These are phyloP conservation scores for Thecaphora thlaspeos DNA, from an alignment of 1,284 basidiomycete species.

Conservation along the genomic window DNA sequence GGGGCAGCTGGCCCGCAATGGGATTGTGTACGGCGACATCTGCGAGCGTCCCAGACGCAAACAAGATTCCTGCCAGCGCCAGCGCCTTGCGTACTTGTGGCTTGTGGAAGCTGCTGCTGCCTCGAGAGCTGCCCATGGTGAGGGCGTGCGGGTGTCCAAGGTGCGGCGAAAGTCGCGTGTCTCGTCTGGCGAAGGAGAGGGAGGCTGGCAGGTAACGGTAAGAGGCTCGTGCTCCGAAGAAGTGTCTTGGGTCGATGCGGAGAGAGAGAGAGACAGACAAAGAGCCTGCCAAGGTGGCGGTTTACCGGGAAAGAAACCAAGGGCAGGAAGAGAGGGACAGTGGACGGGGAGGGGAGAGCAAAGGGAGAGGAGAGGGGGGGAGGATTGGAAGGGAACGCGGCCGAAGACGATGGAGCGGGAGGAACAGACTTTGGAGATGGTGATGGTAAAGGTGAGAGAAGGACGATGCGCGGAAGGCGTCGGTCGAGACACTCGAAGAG, in stretches of 20 bases:
- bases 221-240: not conserved
- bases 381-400: not conserved
- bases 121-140: too few relatives aligned
- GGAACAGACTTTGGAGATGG: conserved; percentile 2
- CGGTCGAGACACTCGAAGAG: too few relatives aligned
- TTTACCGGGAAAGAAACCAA: too few relatives aligned
- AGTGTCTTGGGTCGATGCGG: too few relatives aligned
- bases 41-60: conserved; percentile 1
- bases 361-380: not conserved
- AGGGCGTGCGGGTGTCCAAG: too few relatives aligned
- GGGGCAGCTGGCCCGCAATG: conserved; percentile 37
- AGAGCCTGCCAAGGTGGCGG: too few relatives aligned
- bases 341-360: not conserved
- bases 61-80: too few relatives aligned
- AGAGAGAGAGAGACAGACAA: too few relatives aligned
- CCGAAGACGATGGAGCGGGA: not conserved
- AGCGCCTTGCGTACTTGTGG: too few relatives aligned
- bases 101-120: too few relatives aligned
- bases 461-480: too few relatives aligned
- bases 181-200: conserved; percentile 3
- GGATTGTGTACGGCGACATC: conserved; percentile 28
- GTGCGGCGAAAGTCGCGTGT: too few relatives aligned
- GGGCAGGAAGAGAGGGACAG: not conserved
- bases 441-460: not conserved
- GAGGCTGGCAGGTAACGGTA: not conserved